Conservation (phyloP, 306 rosid genomes). For the Vigna nakashimae region DNA sequence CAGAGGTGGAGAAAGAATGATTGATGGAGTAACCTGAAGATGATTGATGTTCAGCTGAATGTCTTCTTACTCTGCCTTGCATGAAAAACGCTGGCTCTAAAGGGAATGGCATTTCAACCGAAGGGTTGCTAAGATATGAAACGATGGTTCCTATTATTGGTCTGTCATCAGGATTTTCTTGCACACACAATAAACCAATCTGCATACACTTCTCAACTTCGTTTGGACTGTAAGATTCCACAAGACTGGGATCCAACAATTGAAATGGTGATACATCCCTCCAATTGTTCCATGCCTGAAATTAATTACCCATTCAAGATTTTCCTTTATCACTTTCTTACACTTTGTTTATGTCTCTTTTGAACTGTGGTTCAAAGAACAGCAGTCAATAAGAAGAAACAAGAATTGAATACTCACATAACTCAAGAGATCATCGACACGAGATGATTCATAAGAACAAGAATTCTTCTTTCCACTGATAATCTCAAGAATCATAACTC, state of each 20-base stretch:
- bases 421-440: conserved; percentile 54
- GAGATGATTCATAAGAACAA: conserved; percentile 41
- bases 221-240: conserved; percentile 42
- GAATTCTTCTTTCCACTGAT: conserved; percentile 58
- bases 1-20: conserved; percentile 39
- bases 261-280: conserved; percentile 45
- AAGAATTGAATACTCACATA: conserved; percentile 48
- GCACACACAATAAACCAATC: conserved; percentile 74
- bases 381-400: background rate
- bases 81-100: conserved; percentile 64
- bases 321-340: background rate
- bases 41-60: conserved; percentile 38
- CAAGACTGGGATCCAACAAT: conserved; percentile 48
- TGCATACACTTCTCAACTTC: conserved; percentile 59
- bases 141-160: conserved; percentile 65
- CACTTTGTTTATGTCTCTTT: background rate
- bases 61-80: conserved; percentile 44
- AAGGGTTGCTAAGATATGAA: conserved; percentile 48
- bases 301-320: background rate
- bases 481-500: conserved; percentile 58
- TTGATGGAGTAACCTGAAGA: conserved; percentile 44
- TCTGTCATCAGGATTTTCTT: conserved; percentile 65
- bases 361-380: background rate
- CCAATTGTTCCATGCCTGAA: conserved; percentile 71
- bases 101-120: conserved; percentile 59